Evolutionary conservation across 768 basidiomycete species (phyloP).

Genomic region (Suillus plorans): DNA sequence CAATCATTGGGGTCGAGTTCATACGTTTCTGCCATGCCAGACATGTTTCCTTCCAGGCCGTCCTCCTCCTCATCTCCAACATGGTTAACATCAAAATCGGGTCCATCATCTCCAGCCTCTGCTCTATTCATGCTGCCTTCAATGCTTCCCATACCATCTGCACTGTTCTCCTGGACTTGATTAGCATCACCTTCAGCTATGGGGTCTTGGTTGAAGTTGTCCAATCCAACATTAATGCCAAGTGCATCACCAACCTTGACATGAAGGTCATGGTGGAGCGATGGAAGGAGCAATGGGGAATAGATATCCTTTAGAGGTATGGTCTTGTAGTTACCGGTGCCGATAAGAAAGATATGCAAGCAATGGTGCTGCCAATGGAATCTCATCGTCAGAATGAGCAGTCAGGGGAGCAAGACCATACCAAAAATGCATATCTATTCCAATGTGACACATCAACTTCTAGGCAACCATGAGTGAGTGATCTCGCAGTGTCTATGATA

Average conservation of each 20-base stretch:
- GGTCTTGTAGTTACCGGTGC: neutral
- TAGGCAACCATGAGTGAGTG: neutral
- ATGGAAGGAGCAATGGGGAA: neutral
- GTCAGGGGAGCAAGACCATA: neutral
- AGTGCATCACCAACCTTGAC: neutral
- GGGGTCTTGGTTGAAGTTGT: neutral
- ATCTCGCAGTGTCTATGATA: slow-evolving; percentile 5
- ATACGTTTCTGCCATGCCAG: too few species aligned
- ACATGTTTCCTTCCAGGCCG: neutral
- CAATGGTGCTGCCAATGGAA: neutral
- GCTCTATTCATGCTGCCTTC: neutral
- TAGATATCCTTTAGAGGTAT: neutral
- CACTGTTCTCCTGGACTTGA: neutral
- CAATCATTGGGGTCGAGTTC: neutral
- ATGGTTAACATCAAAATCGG: neutral
- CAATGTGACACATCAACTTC: slow-evolving; percentile 5
- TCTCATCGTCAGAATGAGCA: neutral
- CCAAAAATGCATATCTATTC: slow-evolving; percentile 8
- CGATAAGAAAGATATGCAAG: neutral
- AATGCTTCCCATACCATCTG: neutral
- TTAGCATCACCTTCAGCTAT: neutral
- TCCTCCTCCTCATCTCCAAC: neutral
- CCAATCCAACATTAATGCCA: neutral
- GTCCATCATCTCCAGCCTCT: neutral
- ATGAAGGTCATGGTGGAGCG: neutral